Evolutionary conservation across 1,284 basidiomycete genomes (phyloP), one percentile per base, ranked within the genome.

Genomic region (Cryptococcus amylolentus): DNA sequence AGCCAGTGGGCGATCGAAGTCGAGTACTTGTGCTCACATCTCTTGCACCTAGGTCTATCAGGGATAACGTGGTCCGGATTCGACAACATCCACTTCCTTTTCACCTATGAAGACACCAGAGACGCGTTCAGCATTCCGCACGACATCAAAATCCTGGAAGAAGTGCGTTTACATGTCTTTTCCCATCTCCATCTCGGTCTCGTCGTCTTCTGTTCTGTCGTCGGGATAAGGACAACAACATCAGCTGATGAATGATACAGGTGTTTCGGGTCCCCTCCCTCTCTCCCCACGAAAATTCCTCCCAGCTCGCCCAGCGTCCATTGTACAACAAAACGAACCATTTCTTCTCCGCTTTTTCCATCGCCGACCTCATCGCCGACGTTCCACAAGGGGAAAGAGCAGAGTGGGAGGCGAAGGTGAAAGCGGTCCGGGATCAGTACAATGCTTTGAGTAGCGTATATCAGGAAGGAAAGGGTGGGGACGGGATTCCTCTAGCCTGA

Each of bases 21-120:
- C 41, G 20, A 7, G 7, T 7, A 9, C 41, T 35, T 35, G 23
- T 23, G 5, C 23, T 35, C 31, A 35, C 3, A 35, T 35, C 1
- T 6, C 31, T 35, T 35, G 6, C 12, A 28, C 16, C 8, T 39
- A 69, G 67, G 67, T 44, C 52, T 69, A 5, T 67, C 66, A 8
- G 68, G 64, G 10, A 69, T 69, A 48, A 69, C 68, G 1, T 69
- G 68, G 68, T 54, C 56, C 7, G 68, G 68, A 0, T 69, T 69
- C 51, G 68, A 69, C 51, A 69, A 69, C 42, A 46, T 51, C 51
- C 58, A 65, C 44, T 68, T 60, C 58, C 46, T 69, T 8, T 69
- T 66, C 64, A 66, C 64, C 27, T 66, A 69, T 45, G 58, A 63
- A 38, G 64, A 69, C 20, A 69, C 68, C 20, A 51, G 64, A 28